These are phyloP conservation scores for Aspergillus tanneri DNA, from an alignment of 2,329 filamentous ascomycete genomes.

Conservation along the genomic window DNA sequence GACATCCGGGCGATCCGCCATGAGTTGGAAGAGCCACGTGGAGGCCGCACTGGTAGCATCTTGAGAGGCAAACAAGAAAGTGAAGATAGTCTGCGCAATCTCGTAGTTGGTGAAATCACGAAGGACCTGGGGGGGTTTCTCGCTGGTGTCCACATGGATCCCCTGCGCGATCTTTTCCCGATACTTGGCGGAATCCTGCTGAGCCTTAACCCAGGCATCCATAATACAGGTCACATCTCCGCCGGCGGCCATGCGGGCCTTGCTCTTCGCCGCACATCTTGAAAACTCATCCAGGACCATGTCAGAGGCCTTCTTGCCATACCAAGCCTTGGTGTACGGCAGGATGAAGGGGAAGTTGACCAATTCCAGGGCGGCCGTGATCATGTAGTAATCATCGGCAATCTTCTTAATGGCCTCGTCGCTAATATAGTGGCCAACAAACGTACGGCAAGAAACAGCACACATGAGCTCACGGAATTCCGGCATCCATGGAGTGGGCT, in stretches of 20 bases:
- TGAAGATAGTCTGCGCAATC: slow-evolving; percentile 90
- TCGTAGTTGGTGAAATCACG: slow-evolving; percentile 88
- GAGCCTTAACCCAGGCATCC: slow-evolving; percentile 88
- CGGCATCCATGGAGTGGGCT: slow-evolving; percentile 83
- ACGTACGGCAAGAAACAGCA: slow-evolving; percentile 92
- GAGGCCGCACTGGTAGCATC: slow-evolving; percentile 91
- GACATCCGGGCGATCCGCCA: slow-evolving; percentile 90
- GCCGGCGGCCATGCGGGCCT: slow-evolving; percentile 85
- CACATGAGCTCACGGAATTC: slow-evolving; percentile 93
- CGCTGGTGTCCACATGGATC: slow-evolving; percentile 62
- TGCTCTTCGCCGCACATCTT: slow-evolving; percentile 90
- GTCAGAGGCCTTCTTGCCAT: slow-evolving; percentile 91
- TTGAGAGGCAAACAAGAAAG: slow-evolving; percentile 95
- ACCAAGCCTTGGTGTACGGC: slow-evolving; percentile 94
- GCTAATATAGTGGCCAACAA: slow-evolving; percentile 92
- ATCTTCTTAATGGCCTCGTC: slow-evolving; percentile 91
- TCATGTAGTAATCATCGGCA: slow-evolving; percentile 93
- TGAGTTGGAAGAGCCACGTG: slow-evolving; percentile 93
- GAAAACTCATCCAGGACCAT: slow-evolving; percentile 87
- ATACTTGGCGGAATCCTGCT: slow-evolving; percentile 82
- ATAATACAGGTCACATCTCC: slow-evolving; percentile 88
- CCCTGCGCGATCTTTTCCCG: slow-evolving; percentile 74
- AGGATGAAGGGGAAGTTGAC: slow-evolving; percentile 98
- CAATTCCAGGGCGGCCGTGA: slow-evolving; percentile 90
- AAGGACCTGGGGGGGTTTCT: slow-evolving; percentile 80